Evolutionary conservation across 1,284 basidiomycete genomes (phyloP), one percentile per base, ranked within the genome.

Genomic region (Moniliella sp.): DNA sequence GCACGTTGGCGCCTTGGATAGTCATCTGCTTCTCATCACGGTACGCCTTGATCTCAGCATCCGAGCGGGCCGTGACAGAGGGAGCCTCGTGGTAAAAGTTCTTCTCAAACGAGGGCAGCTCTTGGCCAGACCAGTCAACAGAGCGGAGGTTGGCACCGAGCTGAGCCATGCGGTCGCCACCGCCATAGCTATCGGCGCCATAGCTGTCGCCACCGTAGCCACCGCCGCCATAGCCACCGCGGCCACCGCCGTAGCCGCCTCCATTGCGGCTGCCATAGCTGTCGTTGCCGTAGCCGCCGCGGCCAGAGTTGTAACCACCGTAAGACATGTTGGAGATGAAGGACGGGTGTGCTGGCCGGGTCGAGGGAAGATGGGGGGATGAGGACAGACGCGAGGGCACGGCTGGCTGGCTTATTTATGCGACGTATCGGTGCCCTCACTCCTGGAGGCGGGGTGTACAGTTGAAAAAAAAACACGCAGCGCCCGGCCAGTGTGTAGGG

Each of bases 81-180:
- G 78, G 76, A 64, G 97, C 82, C 63, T 99, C 84, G 37, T 76
- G 67, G 64, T 99, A 99, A 59, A 99, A 99, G 70, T 93, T 93
- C n/a, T 23, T 23, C 21, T 23, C 21, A n/a, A 23, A 23, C 8
- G 8, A n/a, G 21, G n/a, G 7, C 21, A 23, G 21, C 8, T 23
- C n/a, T 7, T 7, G 8, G n/a, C n/a, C n/a, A n/a, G 8, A 7
- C 21, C 21, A 23, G 21, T 23, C 21, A n/a, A 23, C n/a, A n/a
- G 7, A 7, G 8, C n/a, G 7, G 21, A 23, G 21, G 21, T n/a
- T n/a, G 21, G 76, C 73, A 28, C 91, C 88, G 30, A 97, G 73
- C 61, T 69, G 70, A 47, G 68, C 66, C 79, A 86, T 84, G 50
- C 70, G 73, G 66, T 84, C 80, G 37, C 75, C 73, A 45, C 64